A percentile compares a stretch with the other conserved stretches of the same genome.
phyloP scores from a whole-genome alignment of 805 yeast species.

The Zygosaccharomyces siamensis region DNA sequence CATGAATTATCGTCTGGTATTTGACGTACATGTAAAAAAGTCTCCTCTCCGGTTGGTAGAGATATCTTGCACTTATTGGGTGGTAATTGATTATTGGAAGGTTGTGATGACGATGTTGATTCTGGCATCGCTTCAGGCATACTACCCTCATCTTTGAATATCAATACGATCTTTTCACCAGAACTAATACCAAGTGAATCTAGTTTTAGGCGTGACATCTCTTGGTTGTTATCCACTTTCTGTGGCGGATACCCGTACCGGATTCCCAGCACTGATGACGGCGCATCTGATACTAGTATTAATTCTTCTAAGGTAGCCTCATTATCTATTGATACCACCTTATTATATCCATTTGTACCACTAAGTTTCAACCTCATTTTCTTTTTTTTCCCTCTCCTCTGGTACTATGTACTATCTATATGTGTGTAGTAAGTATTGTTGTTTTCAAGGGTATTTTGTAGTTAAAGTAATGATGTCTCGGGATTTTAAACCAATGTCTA shows the following conservation, averaged over 20 bases:
- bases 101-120: constrained; percentile 1
- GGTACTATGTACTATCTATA: background rate
- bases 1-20: constrained; percentile 79
- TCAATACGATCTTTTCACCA: constrained; percentile 52
- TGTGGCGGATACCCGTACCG: constrained; percentile 63
- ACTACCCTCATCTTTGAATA: constrained; percentile 1
- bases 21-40: constrained; percentile 46
- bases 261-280: constrained; percentile 20
- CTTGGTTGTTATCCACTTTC: constrained; percentile 34
- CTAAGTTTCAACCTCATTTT: constrained; percentile 40
- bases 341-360: constrained; percentile 23
- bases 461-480: background rate
- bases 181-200: constrained; percentile 44
- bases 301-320: constrained; percentile 37
- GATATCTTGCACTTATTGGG: constrained; percentile 6
- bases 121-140: constrained; percentile 2
- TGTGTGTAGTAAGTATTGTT: background rate
- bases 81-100: constrained; percentile 3
- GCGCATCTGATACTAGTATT: constrained; percentile 16
- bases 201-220: constrained; percentile 20
- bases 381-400: background rate
- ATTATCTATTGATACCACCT: constrained; percentile 38
- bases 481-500: background rate
- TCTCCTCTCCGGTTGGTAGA: constrained; percentile 21
- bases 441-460: background rate